Conservation (phyloP, 2,329 filamentous ascomycete genomes). For the Alternaria postmessia region DNA sequence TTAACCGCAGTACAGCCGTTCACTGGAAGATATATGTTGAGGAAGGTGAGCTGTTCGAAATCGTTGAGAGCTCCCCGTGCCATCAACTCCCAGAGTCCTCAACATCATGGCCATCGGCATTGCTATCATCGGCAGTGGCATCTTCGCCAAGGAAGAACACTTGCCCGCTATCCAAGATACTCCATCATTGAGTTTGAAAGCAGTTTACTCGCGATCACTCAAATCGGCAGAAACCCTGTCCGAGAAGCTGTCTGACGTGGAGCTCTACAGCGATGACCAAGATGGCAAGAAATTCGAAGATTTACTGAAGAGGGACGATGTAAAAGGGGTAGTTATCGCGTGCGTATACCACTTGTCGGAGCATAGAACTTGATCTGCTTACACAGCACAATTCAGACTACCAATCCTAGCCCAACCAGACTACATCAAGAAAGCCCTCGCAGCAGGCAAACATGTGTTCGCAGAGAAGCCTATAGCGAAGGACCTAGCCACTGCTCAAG, state of each 20-base stretch:
- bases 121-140: slow-evolving; percentile 69
- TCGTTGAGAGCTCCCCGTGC: not conserved
- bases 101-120: slow-evolving; percentile 56
- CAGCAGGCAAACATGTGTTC: slow-evolving; percentile 74
- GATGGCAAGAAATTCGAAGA: slow-evolving; percentile 59
- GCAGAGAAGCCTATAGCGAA: slow-evolving; percentile 74
- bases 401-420: slow-evolving; percentile 69
- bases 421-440: slow-evolving; percentile 65
- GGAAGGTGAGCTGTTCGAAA: not conserved
- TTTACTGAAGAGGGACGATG: slow-evolving; percentile 63
- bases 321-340: slow-evolving; percentile 65
- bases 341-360: slow-evolving; percentile 33
- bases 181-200: slow-evolving; percentile 65
- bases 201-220: slow-evolving; percentile 71
- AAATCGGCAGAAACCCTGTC: slow-evolving; percentile 59
- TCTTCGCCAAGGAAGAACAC: slow-evolving; percentile 68
- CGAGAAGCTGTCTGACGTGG: slow-evolving; percentile 53
- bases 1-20: slow-evolving; percentile 27
- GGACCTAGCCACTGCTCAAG: slow-evolving; percentile 61
- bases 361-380: not conserved
- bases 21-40: slow-evolving; percentile 1
- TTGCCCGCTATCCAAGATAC: slow-evolving; percentile 68
- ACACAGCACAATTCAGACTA: slow-evolving; percentile 51
- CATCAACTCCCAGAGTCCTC: not conserved
- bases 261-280: slow-evolving; percentile 67